Evolutionary conservation across 1,284 basidiomycete genomes (phyloP), one percentile per base, ranked within the genome.

Genomic region (Filobasidium uniguttulatum): DNA sequence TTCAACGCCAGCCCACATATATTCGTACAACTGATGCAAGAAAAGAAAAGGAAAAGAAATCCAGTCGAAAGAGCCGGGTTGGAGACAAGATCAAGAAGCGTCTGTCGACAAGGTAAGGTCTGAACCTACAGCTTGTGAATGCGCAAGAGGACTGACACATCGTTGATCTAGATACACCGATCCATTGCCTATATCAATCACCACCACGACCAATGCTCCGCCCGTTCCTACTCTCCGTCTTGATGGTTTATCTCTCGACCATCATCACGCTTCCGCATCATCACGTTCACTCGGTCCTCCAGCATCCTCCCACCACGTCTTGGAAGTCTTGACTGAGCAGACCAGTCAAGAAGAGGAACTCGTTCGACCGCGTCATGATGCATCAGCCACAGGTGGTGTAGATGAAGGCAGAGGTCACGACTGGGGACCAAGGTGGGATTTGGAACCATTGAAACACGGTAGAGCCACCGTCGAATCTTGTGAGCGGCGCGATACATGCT

Each of bases 31-130:
- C 38, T 25, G 50, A 52, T 43, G 46, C 19, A 10, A 14, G 22
- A 23, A 52, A 25, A 38, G 45, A 34, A 30, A 38, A 38, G 15
- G 46, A 48, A 14, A 52, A 48, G 46, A 46, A 52, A 43, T 23
- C 26, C 15, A 43, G 40, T 26, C 26, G 49, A 49, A 84, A 82
- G 65, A 81, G 82, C 51, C 76, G 80, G 50, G 82, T 91, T 50
- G 85, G 86, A 65, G 88, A 90, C 75, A 86, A 85, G 73, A 87
- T 91, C 69, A 87, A 86, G 77, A 85, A 86, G 70, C 82, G 88
- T 57, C 81, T 90, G 79, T 88, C 85, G 15, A 84, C 82, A 76
- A 79, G 87, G 64, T 91, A 46, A 46, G 66, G 57, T 9, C 15
- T 3, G 4, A 26, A 8, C n/a, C 5, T 44, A 22, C 9, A n/a